Evolutionary conservation across 768 basidiomycete species (phyloP), one percentile per base, ranked within the genome.

Genomic region (Agaricus blazei): DNA sequence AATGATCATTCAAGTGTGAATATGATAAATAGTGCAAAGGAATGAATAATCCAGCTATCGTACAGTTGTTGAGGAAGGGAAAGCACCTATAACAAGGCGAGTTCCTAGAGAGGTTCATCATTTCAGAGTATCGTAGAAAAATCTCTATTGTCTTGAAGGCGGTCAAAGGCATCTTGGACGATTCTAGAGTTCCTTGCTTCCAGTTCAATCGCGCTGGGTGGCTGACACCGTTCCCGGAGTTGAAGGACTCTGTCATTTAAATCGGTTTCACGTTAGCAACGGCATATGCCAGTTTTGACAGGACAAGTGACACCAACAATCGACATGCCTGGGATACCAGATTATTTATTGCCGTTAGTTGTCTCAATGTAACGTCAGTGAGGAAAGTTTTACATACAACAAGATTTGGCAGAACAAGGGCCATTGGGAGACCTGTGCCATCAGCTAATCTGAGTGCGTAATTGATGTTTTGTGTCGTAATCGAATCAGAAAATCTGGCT

Each of bases 361-460:
- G 2, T 34, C 11, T 34, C 34, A 34, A 34, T 34, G 34, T 34
- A 8, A 34, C 34, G 11, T 34, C 34, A 34, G 5, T 3, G 34
- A 8, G 11, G 11, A 34, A 19, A 19, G 19, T 19, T 34, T 34
- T 34, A 58, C 70, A 62, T 38, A 72, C 72, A 19, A 74, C 65
- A 27, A 75, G 58, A 51, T 75, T 73, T 2, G 74, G 68, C 15
- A 73, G 56, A 9, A 69, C 63, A 19, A 73, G 63, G 26, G 72
- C 67, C 19, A 71, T 60, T 1, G 75, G 73, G 14, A 74, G 64
- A 7, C 72, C 74, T 19, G 71, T 57, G 7, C 71, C 72, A 40
- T 64, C 69, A 44, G 68, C 63, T 54, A 58, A 66, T 26, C 59
- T 63, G 6, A 69, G 69, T 26, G 73, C 75, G 46, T 19, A 51